phyloP scores from a whole-genome alignment of 805 yeast genomes.

The Tetrapisispora arboricola region DNA sequence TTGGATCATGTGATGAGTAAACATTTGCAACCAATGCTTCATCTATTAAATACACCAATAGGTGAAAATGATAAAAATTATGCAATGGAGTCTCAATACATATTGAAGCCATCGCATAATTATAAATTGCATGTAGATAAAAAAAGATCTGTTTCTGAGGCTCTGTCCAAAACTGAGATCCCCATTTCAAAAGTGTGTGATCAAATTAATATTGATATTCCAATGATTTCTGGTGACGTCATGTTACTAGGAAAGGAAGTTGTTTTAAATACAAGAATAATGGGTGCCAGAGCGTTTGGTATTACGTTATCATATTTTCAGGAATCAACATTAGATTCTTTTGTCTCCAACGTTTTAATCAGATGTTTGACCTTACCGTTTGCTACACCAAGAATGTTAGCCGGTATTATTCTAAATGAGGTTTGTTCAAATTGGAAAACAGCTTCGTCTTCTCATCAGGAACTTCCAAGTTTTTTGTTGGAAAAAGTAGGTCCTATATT shows the following conservation, averaged over 20 bases:
- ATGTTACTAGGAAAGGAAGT: constrained; percentile 69
- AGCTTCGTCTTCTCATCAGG: constrained; percentile 7
- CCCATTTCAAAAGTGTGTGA: constrained; percentile 44
- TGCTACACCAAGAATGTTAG: constrained; percentile 70
- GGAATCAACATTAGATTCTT: constrained; percentile 30
- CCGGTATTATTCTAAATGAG: constrained; percentile 63
- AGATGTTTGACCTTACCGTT: constrained; percentile 47
- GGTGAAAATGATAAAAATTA: constrained; percentile 87
- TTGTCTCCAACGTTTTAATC: constrained; percentile 31
- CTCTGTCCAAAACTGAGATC: constrained; percentile 28
- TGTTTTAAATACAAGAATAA: constrained; percentile 63
- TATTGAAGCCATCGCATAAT: constrained; percentile 61
- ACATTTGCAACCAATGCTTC: constrained; percentile 51
- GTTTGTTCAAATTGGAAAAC: constrained; percentile 34
- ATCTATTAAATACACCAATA: constrained; percentile 81
- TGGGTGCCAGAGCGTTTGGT: constrained; percentile 72
- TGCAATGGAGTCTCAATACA: constrained; percentile 63
- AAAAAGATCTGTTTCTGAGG: constrained; percentile 25
- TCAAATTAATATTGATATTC: constrained; percentile 82
- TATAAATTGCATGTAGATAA: constrained; percentile 26
- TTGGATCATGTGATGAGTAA: constrained; percentile 44
- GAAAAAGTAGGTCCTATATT: constrained; percentile 30
- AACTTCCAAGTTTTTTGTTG: constrained; percentile 23
- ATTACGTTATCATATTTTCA: constrained; percentile 43
- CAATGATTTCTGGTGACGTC: constrained; percentile 85